Evolutionary conservation across 805 yeast genomes (phyloP).

Genomic region (Cyberlindnera samutprakarnensis): DNA sequence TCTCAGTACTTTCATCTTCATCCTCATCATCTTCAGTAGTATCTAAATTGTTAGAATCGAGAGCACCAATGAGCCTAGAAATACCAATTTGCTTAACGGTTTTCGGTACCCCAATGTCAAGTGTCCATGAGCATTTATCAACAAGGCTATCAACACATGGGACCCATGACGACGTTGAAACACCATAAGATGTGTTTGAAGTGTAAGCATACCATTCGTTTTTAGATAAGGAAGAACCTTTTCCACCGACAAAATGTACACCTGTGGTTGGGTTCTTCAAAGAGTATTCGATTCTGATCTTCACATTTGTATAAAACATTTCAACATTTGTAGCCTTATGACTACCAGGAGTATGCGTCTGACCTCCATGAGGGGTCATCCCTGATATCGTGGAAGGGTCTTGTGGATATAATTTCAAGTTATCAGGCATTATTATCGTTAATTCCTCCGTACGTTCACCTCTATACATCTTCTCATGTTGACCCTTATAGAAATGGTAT

Average conservation of each 20-base stretch:
- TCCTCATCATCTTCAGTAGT: slow-evolving; percentile 28
- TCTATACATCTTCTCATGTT: slow-evolving; percentile 44
- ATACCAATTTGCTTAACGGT: slow-evolving; percentile 62
- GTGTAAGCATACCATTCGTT: slow-evolving; percentile 82
- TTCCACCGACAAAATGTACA: slow-evolving; percentile 62
- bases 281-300: slow-evolving; percentile 59
- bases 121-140: slow-evolving; percentile 88
- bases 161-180: slow-evolving; percentile 93
- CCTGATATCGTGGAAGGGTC: slow-evolving; percentile 33
- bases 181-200: slow-evolving; percentile 64
- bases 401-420: slow-evolving; percentile 52
- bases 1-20: slow-evolving; percentile 33
- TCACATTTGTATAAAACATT: slow-evolving; percentile 63
- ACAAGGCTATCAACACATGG: slow-evolving; percentile 89
- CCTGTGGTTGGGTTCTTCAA: slow-evolving; percentile 66
- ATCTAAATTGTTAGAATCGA: slow-evolving; percentile 10
- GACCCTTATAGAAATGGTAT: slow-evolving; percentile 51
- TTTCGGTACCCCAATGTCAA: slow-evolving; percentile 79
- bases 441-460: slow-evolving; percentile 59
- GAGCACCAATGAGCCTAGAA: slow-evolving; percentile 26
- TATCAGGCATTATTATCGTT: slow-evolving; percentile 54
- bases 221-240: slow-evolving; percentile 31
- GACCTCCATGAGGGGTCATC: slow-evolving; percentile 30
- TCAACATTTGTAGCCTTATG: slow-evolving; percentile 25
- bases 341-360: slow-evolving; percentile 31